Evolutionary conservation across 371 early-diverging fungal genomes (phyloP), one percentile per base, ranked within the genome.

Genomic region (Neoconidiobolus thromboides): DNA sequence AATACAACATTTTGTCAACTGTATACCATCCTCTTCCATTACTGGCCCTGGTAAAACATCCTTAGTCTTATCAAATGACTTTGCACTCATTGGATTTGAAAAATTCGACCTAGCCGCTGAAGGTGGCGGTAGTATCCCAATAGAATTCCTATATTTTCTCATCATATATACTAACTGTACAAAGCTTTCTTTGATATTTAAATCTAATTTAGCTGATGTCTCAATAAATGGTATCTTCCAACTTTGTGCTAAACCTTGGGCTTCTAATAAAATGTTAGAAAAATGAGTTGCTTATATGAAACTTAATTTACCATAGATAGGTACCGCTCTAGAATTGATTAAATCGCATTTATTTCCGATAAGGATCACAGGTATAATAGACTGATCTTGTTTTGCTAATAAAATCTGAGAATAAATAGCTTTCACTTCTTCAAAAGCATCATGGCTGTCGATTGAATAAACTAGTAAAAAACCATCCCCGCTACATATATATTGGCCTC

Each of bases 401-500:
- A 82, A 60, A 55, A 89, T 89, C 64, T 89, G 87, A 57, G 81
- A 82, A 47, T 82, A 76, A 46, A 89, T 69, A 60, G 81, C 87
- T 37, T 71, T 69, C 42, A 88, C 74, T 60, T 89, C 89, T 47
- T 77, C 83, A 65, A 88, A 80, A 15, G 88, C 86, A 39, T 82
- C 81, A 65, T 75, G 75, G 49, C 83, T 83, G 47, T 86, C 85
- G 64, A 91, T 88, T 47, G 83, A 81, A 71, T 83, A 91, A 9
- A 86, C 87, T 40, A 91, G 70, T 42, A 89, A 75, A 64, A 91
- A 91, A 3, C 91, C 92, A 60, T 91, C 87, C 1, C 92, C 92
- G 63, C 82, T 87, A 62, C 89, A 87, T 87, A 91, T 88, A 67
- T 89, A 89, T 5, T 89, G 73, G 68, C 89, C 92, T 48, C 89